Evolutionary conservation across 2,329 filamentous ascomycete species (phyloP).

Genomic region (Volutella citrinella): DNA sequence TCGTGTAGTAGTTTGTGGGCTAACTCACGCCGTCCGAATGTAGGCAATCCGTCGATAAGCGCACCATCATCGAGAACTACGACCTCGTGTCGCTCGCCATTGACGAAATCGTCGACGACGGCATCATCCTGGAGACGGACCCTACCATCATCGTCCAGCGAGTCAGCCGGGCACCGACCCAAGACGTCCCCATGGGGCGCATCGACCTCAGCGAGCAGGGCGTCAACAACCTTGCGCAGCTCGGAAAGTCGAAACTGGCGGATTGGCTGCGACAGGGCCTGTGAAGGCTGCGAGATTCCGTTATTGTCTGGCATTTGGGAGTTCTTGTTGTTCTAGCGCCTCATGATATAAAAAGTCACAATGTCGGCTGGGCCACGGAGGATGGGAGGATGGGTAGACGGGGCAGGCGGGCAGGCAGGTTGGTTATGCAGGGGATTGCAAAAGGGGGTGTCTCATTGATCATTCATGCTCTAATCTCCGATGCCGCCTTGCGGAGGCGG

Average conservation of each 20-base stretch:
- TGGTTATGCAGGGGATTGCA: too few species aligned
- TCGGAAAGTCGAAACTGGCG: conserved; percentile 87
- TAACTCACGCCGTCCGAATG: conserved; percentile 8
- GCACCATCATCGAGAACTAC: conserved; percentile 98
- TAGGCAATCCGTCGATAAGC: conserved; percentile 94
- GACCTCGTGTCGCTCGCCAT: conserved; percentile 91
- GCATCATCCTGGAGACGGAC: conserved; percentile 96
- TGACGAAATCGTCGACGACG: conserved; percentile 93
- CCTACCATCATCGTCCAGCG: conserved; percentile 89
- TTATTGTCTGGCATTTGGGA: conserved; percentile 17
- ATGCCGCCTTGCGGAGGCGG: conserved; percentile 73
- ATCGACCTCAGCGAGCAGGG: conserved; percentile 96
- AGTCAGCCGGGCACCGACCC: conserved; percentile 86
- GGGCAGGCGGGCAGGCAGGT: too few species aligned
- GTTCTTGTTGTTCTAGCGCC: conserved; percentile 29
- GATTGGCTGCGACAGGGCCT: conserved; percentile 86
- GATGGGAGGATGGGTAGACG: conserved; percentile 18
- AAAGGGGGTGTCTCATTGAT: conserved; percentile 27
- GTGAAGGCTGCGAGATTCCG: conserved; percentile 36
- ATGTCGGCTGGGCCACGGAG: conserved; percentile 20
- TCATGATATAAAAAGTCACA: conserved; percentile 21
- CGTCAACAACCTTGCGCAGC: conserved; percentile 88
- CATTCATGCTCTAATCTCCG: conserved; percentile 51
- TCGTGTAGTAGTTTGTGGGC: background rate
- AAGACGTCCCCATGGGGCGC: conserved; percentile 88